Conservation (phyloP, 306 rosid species). For the Quercus mongolica region DNA sequence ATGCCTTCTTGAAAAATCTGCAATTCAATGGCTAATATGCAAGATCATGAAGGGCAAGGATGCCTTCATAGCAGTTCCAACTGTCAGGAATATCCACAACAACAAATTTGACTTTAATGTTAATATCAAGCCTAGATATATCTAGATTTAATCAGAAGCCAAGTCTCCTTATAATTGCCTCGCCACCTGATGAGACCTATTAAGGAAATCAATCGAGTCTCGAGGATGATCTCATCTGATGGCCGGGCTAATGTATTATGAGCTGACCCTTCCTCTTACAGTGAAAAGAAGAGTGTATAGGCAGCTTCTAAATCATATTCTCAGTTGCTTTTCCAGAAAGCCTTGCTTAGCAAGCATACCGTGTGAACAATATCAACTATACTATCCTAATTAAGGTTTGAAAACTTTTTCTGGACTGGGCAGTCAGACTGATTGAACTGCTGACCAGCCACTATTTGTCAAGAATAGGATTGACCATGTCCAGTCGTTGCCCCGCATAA, state of each 20-base stretch:
- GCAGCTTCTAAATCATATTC: background rate
- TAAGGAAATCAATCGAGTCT: background rate
- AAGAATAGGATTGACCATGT: background rate
- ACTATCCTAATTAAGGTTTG: background rate
- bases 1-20: background rate
- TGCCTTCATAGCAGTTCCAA: background rate
- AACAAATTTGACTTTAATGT: background rate
- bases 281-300: background rate
- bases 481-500: background rate
- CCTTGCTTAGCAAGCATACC: background rate
- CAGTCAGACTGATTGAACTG: background rate
- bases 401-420: background rate
- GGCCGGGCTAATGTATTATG: background rate
- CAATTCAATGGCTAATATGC: background rate
- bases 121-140: background rate
- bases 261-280: background rate
- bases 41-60: background rate
- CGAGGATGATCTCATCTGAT: background rate
- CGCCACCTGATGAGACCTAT: background rate
- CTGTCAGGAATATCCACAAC: background rate
- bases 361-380: background rate
- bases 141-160: background rate
- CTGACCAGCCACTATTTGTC: background rate
- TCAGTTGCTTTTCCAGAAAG: background rate
- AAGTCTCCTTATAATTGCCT: background rate